A percentile compares a stretch with the other conserved stretches of the same genome.
These are phyloP conservation scores for Aspergillus cavernicola DNA, from an alignment of 495 filamentous ascomycete genomes.

Conservation along the genomic window DNA sequence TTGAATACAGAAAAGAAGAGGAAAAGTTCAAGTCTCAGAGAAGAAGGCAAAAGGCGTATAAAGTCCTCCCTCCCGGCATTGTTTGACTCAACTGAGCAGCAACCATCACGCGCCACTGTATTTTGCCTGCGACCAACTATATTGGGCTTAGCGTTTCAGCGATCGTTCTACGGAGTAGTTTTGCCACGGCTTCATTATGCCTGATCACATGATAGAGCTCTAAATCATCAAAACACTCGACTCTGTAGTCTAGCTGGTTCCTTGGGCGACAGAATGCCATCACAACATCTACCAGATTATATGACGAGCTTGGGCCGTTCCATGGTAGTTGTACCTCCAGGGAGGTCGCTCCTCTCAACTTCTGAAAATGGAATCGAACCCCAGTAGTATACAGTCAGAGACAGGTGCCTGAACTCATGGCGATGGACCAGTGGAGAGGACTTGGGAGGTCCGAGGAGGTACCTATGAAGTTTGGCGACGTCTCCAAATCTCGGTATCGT, in stretches of 20 bases:
- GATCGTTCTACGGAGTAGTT: background rate
- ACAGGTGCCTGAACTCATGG: no score
- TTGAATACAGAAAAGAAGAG: background rate
- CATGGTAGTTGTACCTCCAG: background rate
- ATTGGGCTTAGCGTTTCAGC: background rate
- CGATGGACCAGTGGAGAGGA: no score
- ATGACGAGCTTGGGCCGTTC: background rate
- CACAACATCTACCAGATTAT: background rate
- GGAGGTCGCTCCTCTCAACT: constrained; percentile 17
- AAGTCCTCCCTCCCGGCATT: no score
- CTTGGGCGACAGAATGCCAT: no score
- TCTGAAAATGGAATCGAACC: constrained; percentile 18
- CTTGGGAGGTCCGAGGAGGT: no score
- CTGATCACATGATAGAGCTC: background rate
- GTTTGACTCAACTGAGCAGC: no score
- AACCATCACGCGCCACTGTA: constrained; percentile 7
- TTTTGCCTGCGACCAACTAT: constrained; percentile 1
- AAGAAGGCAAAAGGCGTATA: no score
- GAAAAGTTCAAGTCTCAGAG: background rate
- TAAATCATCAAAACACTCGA: no score
- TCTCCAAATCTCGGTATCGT: background rate
- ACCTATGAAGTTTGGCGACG: background rate
- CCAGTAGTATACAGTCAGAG: no score
- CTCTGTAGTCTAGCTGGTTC: no score
- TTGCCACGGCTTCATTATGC: background rate